Evolutionary conservation across 805 yeast species (phyloP), one percentile per base, ranked within the genome.

Genomic region (Candida koratica): DNA sequence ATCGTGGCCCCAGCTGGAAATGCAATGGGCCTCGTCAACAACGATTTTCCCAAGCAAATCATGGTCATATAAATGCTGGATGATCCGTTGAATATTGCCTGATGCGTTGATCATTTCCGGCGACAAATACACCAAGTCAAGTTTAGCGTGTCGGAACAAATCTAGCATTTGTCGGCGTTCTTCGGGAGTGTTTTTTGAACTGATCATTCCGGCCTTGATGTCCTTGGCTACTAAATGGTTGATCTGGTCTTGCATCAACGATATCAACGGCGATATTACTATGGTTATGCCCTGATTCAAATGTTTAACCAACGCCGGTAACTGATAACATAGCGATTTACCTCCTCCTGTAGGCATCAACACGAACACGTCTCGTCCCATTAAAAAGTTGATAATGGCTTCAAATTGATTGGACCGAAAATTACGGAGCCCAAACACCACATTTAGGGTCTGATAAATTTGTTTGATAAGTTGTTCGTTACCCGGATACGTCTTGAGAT

Each of bases 311-410:
- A 93, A 66, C 0, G 98, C 96, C 0, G 98, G 97, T 24, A 93
- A 67, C 58, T 93, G 98, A 58, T 89, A 93, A 55, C 98, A 93
- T 19, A 93, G 61, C 0, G 97, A 89, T 55, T 93, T 93, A 34
- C 98, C 98, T 34, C 98, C 98, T 25, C 98, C 98, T 0, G 98
- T 93, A 0, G 98, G 98, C 96, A 93, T 90, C 48, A 93, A 67
- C 2, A 93, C 97, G 61, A 93, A 87, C 0, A 85, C 95, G 56
- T 93, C 98, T 28, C 73, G 71, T 1, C 96, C 96, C 4, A 73
- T 55, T 19, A 81, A 52, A 19, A 85, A 81, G 1, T 95, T 81
- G 49, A 81, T 78, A 5, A 93, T 75, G 0, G 97, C 97, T 37
- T 86, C 93, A 24, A 82, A 60, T 53, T 93, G 98, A 55, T 90